Percentiles rank a stretch among this genome's conserved stretches.
Conservation (phyloP, 2,329 filamentous ascomycete genomes). For the Sordariomycetes sp. region DNA sequence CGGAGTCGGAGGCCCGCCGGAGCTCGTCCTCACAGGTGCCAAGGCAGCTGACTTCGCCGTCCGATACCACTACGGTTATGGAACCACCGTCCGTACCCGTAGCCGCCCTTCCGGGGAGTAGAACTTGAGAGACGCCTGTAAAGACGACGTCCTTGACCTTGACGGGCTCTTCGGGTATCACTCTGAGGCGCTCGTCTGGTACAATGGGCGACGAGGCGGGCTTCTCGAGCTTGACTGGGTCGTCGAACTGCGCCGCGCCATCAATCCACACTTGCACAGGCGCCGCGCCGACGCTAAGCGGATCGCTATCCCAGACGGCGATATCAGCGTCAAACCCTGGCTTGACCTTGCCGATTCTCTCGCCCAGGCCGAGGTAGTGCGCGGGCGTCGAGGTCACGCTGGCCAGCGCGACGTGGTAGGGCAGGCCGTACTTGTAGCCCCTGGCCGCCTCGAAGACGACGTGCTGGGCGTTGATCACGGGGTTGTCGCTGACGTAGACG, state of each 20-base stretch:
- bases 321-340: constrained; percentile 51
- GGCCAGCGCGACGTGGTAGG: constrained; percentile 48
- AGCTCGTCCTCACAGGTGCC: constrained; percentile 39
- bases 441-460: constrained; percentile 56
- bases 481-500: constrained; percentile 62
- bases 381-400: constrained; percentile 49
- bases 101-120: constrained; percentile 7
- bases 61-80: constrained; percentile 37
- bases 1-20: constrained; percentile 6
- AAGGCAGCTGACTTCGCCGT: constrained; percentile 45
- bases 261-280: constrained; percentile 56
- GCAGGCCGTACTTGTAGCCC: constrained; percentile 47
- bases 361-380: constrained; percentile 43
- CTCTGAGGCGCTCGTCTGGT: constrained; percentile 26
- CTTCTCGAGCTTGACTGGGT: constrained; percentile 44
- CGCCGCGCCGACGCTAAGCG: constrained; percentile 46
- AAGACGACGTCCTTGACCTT: constrained; percentile 35
- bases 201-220: constrained; percentile 25
- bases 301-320: constrained; percentile 53
- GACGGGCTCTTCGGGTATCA: constrained; percentile 28
- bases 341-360: constrained; percentile 51
- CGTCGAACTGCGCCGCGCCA: constrained; percentile 43
- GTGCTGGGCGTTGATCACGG: constrained; percentile 59
- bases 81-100: constrained; percentile 12
- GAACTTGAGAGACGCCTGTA: constrained; percentile 34